Evolutionary conservation across 805 yeast species (phyloP), one percentile per base, ranked within the genome.

Genomic region (Blastobotrys peoriensis): DNA sequence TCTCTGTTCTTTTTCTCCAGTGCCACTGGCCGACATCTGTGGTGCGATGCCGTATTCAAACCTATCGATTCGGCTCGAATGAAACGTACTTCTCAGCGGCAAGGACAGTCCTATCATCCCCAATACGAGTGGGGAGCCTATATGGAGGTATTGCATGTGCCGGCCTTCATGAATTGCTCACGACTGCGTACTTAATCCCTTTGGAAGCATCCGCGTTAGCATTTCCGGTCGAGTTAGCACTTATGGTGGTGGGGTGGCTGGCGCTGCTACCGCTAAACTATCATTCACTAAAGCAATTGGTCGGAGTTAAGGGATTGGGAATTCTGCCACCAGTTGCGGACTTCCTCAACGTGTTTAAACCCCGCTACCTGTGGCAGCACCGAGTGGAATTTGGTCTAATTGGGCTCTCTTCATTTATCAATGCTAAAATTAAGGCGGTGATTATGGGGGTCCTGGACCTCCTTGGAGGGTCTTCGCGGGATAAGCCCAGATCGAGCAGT

Each of bases 41-140:
- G 13, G n/a, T 38, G 21, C 10, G 41, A 38, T 38, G 41, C 21
- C 17, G 41, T 5, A 18, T 38, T 18, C 41, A 38, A 22, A 38
- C 41, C 13, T 38, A 17, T 23, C 17, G 27, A 18, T n/a, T 36
- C 5, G 19, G 19, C 13, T n/a, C 17, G 13, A 19, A 19, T 17
- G 20, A n/a, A 15, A 18, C 22, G 15, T 36, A 36, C 16, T 20
- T 36, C 5, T 17, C 30, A 8, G 30, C 30, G 30, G 30, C 30
- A 25, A 25, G 13, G 13, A n/a, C n/a, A n/a, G 10, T 25, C 13
- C 13, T 25, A 13, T 8, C 13, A 13, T 25, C 10, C 10, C 30
- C 30, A 25, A 8, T 13, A 25, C 13, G 10, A 13, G 13, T 15
- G 21, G 20, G 20, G 15, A 36, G 13, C 15, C 38, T 36, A 17